A percentile compares a stretch with the other conserved stretches of the same genome.
These are phyloP conservation scores for Cicer arietinum DNA, from an alignment of 306 rosid genomes.

Conservation along the genomic window DNA sequence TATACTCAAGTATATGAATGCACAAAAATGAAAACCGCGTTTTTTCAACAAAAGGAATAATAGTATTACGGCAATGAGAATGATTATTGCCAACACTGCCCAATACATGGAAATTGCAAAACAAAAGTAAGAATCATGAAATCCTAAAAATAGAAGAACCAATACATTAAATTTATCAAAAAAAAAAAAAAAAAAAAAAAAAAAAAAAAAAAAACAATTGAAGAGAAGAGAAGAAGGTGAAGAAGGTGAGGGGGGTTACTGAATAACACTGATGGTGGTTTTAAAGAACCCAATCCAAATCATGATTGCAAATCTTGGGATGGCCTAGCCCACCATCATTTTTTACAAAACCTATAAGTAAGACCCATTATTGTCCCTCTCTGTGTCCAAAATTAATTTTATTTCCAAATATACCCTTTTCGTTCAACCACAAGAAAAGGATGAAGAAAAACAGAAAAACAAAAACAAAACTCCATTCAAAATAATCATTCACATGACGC, in stretches of 20 bases:
- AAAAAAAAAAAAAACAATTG: constrained; percentile 56
- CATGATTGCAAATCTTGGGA: constrained; percentile 99
- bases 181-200: constrained; percentile 44
- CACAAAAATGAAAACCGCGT: constrained; percentile 40
- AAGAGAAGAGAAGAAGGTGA: constrained; percentile 29
- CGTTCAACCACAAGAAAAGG: not conserved
- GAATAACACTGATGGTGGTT: constrained; percentile 60
- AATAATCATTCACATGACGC: constrained; percentile 79
- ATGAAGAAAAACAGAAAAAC: not conserved
- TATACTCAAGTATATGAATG: not conserved
- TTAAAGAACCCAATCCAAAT: constrained; percentile 85
- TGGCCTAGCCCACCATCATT: constrained; percentile 98
- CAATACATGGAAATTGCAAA: constrained; percentile 55
- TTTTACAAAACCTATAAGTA: constrained; percentile 73
- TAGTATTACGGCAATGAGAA: constrained; percentile 43
- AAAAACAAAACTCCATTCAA: constrained; percentile 33
- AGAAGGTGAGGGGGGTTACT: constrained; percentile 29
- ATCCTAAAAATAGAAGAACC: constrained; percentile 51
- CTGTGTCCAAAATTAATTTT: constrained; percentile 6
- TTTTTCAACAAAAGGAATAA: constrained; percentile 45
- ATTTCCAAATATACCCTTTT: constrained; percentile 56
- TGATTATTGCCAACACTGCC: constrained; percentile 68
- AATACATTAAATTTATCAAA: constrained; percentile 39
- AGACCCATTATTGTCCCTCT: constrained; percentile 72
- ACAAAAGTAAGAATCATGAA: constrained; percentile 48